Base-by-base conservation (phyloP, 2,329 filamentous ascomycete species). In the Talaromyces sp. region DNA sequence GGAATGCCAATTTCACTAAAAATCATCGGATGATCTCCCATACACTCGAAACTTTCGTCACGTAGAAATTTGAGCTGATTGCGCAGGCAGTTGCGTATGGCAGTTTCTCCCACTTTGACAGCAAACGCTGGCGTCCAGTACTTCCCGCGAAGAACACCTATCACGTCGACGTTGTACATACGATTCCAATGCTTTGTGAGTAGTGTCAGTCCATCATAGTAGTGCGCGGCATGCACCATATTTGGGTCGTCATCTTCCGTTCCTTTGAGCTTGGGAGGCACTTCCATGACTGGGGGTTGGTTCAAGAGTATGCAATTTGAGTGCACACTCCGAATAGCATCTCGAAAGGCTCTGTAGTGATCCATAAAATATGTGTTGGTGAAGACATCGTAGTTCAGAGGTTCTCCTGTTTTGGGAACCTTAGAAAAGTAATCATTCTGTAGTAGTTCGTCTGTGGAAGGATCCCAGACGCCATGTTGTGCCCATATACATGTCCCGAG, bases 111-210 rank as follows among this genome's bases (percentile, higher is more conserved):
- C 56, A 99, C 83, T 73, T 93, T 95, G 75, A 99, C 90, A 3
- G 92, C 95, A 74, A 99, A 94, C 0, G 92, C 92, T 13, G 95
- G 95, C 24, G 90, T 90, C 69, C 91, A 83, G 73, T 99, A 99
- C 69, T 89, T 90, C 13, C 95, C 95, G 54, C 95, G 89, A 50
- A 99, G 82, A 14, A 99, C 87, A 2, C 95, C 95, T 60, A 99
- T 88, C 4, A 99, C 92, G 75, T 99, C 95, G 8, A 99, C 90
- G 70, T 99, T 99, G 90, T 95, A 99, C 16, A 90, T 88, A 45
- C 93, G 90, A 74, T 98, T 99, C 84, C 95, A 99, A 77, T 97
- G 96, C 79, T 99, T 99, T 13, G 92, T 98, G 85, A 99, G 91
- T 3, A 99, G 83, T 0, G 95, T 99, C 64, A 99, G 90, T 11